Base-by-base conservation (phyloP, 2,329 filamentous ascomycete genomes). In the Phialophora expanda region DNA sequence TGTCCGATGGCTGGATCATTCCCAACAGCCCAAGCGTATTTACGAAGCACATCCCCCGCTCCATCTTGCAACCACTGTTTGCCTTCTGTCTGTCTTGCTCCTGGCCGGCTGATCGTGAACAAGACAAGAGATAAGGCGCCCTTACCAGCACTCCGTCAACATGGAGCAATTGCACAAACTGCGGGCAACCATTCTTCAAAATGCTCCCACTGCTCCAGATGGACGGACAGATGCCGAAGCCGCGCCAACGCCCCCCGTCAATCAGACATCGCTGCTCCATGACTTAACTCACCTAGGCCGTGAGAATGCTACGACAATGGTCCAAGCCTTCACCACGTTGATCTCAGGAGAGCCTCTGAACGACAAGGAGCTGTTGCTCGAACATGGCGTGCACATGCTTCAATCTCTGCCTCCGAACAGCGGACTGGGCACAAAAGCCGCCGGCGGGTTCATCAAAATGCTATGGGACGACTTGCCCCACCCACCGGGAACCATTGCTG, bases 381-480 rank as follows among this genome's bases (percentile, higher is more conserved):
- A 86, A 69, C 75, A 85, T 74, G 83, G 82, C 20, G 82, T 86
- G 1, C 73, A 80, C 12, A 83, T 85, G 80, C 78, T 85, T 22
- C 83, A 85, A 67, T 74, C 76, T 1, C 73, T 85, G n/a, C 83
- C 83, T 8, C 68, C 75, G 14, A 82, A 84, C 73, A 84, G 82
- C 69, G 78, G 81, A 12, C 75, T 84, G n/a, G 78, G 80, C 57
- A 72, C 77, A 50, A 79, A 76, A n/a, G 76, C 83, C 6, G 82
- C 82, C 3, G 78, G 83, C 73, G 78, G 78, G 24, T 85, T 85
- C 73, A 84, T 85, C 65, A 75, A 75, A 5, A 83, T 84, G 82
- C 77, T 86, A 3, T 86, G 80, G 78, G 73, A 81, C 66, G 83
- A 85, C 69, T 75, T 86, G 14, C 83, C 83, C 34, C 83, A 85